These are phyloP conservation scores for Lizanozyma gosingica DNA, from an alignment of 1,139 yeast genomes.

Conservation along the genomic window DNA sequence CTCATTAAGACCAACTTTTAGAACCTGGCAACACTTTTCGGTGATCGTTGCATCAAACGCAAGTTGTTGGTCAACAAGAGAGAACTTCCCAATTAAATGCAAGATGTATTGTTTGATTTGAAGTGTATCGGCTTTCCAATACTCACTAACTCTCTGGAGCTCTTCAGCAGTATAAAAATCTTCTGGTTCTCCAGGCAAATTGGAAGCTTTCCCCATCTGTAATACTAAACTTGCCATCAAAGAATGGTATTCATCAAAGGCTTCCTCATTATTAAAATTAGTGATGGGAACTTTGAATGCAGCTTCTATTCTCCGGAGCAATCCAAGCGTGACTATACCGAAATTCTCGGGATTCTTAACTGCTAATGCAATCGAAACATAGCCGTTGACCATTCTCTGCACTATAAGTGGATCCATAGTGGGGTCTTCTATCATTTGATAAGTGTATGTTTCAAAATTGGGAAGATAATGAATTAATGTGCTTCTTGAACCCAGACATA, in stretches of 20 bases:
- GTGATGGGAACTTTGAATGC: constrained; percentile 7
- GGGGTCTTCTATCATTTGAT: constrained; percentile 42
- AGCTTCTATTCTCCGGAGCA: constrained; percentile 11
- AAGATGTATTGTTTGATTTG: constrained; percentile 32
- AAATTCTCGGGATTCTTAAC: constrained; percentile 29
- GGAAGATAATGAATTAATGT: constrained; percentile 40
- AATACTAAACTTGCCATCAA: not conserved
- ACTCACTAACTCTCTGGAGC: constrained; percentile 18
- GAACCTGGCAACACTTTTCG: constrained; percentile 48
- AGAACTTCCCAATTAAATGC: constrained; percentile 30
- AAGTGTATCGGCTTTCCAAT: constrained; percentile 31
- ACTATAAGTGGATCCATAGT: constrained; percentile 43
- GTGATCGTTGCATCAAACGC: constrained; percentile 32
- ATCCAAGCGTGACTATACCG: not conserved
- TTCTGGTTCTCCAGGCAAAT: constrained; percentile 48
- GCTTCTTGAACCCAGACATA: constrained; percentile 53
- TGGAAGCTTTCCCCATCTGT: constrained; percentile 62
- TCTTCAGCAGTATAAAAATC: constrained; percentile 25
- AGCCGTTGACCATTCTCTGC: constrained; percentile 52
- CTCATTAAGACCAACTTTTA: constrained; percentile 50
- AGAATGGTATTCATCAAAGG: constrained; percentile 53
- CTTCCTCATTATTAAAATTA: constrained; percentile 28
- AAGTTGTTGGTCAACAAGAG: constrained; percentile 28
- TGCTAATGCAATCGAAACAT: constrained; percentile 52
- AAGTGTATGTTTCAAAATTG: constrained; percentile 41